Conservation (phyloP, 306 rosid species). For the Arachis stenosperma region DNA sequence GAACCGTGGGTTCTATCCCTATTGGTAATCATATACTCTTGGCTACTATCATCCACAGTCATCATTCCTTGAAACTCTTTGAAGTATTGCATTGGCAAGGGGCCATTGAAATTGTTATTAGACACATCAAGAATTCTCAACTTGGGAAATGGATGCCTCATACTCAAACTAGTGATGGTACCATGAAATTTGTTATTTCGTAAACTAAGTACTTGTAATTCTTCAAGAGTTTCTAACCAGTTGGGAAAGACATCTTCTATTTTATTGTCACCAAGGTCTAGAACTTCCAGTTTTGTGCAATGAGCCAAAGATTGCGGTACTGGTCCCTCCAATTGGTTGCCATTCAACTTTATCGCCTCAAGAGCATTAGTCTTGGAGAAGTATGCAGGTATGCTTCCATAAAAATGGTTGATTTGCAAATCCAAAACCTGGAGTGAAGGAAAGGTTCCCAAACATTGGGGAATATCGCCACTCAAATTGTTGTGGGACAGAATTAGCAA, state of each 20-base stretch:
- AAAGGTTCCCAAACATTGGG: too few species aligned
- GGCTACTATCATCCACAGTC: background rate
- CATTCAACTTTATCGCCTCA: too few species aligned
- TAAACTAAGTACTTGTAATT: conserved; percentile 10
- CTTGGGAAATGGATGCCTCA: too few species aligned
- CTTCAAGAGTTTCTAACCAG: conserved; percentile 41
- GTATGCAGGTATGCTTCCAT: too few species aligned
- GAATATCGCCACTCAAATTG: too few species aligned
- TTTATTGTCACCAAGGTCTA: conserved; percentile 50
- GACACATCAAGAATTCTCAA: too few species aligned
- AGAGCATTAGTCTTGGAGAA: too few species aligned
- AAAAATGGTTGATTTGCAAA: too few species aligned
- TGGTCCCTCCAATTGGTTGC: conserved; percentile 38
- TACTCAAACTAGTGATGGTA: too few species aligned
- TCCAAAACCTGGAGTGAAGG: too few species aligned
- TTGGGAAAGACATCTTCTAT: conserved; percentile 40
- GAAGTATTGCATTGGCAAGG: conserved; percentile 28
- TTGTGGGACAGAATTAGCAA: conserved; percentile 11
- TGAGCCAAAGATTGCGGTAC: conserved; percentile 29
- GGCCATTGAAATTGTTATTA: conserved; percentile 14
- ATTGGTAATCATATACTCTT: background rate
- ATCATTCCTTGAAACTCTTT: conserved; percentile 39
- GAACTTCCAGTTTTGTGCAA: conserved; percentile 22
- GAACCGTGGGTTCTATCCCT: too few species aligned
- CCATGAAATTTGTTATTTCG: too few species aligned